phyloP scores from a whole-genome alignment of 192 early-diverging fungal genomes.

The Rhizoclosmatium globosum region DNA sequence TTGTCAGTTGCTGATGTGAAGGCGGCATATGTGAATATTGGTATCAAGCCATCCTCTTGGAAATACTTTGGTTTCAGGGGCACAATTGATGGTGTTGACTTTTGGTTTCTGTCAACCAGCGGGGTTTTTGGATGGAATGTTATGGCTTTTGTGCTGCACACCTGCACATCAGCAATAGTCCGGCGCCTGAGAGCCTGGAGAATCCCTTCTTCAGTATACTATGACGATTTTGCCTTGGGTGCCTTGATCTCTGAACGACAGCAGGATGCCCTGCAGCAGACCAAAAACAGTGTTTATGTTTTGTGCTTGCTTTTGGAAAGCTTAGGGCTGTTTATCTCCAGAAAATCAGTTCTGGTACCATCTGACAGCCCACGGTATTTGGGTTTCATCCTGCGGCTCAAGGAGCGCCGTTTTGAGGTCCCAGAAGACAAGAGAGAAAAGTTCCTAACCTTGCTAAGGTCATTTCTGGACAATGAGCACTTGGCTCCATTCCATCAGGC shows the following conservation, averaged over 20 bases:
- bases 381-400: neutral
- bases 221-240: slow-evolving; percentile 1
- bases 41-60: neutral
- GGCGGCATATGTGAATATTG: neutral
- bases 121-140: neutral
- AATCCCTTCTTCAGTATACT: neutral
- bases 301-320: neutral
- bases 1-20: neutral
- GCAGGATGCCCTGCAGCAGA: neutral
- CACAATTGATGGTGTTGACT: neutral
- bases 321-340: neutral
- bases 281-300: neutral
- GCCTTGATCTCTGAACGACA: neutral
- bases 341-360: neutral
- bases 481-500: neutral
- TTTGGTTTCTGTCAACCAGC: neutral
- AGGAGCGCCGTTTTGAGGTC: neutral
- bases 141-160: neutral
- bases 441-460: neutral
- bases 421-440: neutral
- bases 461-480: neutral
- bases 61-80: neutral
- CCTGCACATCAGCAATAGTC: neutral
- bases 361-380: neutral
- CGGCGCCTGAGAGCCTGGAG: neutral